phyloP scores from a whole-genome alignment of 805 yeast genomes.

The Saturnispora gosingensis region DNA sequence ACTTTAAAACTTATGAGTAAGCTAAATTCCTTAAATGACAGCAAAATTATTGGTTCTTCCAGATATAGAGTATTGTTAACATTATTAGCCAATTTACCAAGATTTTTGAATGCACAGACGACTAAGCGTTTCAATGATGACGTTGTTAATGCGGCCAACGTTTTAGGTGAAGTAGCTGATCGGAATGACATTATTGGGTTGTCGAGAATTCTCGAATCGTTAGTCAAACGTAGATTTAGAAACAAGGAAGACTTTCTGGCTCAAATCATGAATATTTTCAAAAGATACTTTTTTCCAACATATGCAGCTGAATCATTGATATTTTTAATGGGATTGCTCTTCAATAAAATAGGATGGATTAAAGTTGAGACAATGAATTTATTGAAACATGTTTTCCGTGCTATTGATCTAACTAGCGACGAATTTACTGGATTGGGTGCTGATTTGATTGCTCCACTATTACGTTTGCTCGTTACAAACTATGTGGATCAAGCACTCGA shows the following conservation, averaged over 20 bases:
- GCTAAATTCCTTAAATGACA: conserved; percentile 54
- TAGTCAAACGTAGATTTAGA: conserved; percentile 71
- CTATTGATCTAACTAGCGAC: conserved; percentile 64
- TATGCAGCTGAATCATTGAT: conserved; percentile 68
- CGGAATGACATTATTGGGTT: conserved; percentile 42
- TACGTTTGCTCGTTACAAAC: conserved; percentile 72
- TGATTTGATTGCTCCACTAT: conserved; percentile 82
- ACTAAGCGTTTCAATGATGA: conserved; percentile 41
- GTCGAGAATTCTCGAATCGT: conserved; percentile 64
- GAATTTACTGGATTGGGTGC: conserved; percentile 91
- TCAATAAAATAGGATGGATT: conserved; percentile 73
- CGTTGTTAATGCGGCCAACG: conserved; percentile 41
- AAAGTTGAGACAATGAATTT: conserved; percentile 71
- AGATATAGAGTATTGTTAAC: conserved; percentile 63
- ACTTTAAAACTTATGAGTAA: conserved; percentile 66
- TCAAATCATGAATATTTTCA: conserved; percentile 69
- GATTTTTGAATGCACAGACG: conserved; percentile 76
- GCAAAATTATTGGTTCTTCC: conserved; percentile 69
- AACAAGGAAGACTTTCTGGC: conserved; percentile 83
- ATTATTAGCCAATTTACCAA: conserved; percentile 69
- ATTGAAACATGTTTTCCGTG: conserved; percentile 64
- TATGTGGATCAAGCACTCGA: conserved; percentile 83
- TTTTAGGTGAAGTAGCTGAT: conserved; percentile 54
- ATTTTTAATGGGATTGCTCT: conserved; percentile 65
- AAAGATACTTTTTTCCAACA: conserved; percentile 58